Evolutionary conservation across 2,329 filamentous ascomycete genomes (phyloP).

Genomic region (Xylaria sp.): DNA sequence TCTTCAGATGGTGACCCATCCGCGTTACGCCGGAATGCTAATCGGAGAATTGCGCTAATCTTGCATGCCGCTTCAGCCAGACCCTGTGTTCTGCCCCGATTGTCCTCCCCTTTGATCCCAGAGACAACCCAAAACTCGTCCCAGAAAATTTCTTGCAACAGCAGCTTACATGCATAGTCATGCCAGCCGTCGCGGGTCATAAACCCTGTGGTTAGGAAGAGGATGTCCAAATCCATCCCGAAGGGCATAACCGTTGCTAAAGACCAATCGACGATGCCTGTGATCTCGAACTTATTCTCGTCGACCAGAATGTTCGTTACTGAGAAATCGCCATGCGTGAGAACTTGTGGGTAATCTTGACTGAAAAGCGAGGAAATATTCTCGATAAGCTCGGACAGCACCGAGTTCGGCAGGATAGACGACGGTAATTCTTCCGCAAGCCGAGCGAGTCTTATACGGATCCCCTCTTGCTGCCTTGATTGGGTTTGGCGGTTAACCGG

Average conservation of each 20-base stretch:
- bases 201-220: slow-evolving; percentile 46
- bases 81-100: slow-evolving; percentile 31
- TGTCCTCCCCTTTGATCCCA: slow-evolving; percentile 38
- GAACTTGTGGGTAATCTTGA: slow-evolving; percentile 46
- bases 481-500: slow-evolving; percentile 22
- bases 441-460: slow-evolving; percentile 40
- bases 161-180: slow-evolving; percentile 44
- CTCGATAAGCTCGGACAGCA: slow-evolving; percentile 19
- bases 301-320: slow-evolving; percentile 49
- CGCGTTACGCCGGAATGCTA: slow-evolving; percentile 45
- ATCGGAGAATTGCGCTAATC: slow-evolving; percentile 47
- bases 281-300: slow-evolving; percentile 42
- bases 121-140: slow-evolving; percentile 46
- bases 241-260: slow-evolving; percentile 44
- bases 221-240: slow-evolving; percentile 35
- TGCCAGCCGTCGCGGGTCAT: slow-evolving; percentile 46
- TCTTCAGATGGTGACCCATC: slow-evolving; percentile 40
- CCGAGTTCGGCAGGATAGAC: slow-evolving; percentile 1
- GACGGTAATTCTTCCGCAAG: slow-evolving; percentile 21
- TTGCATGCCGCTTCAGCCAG: slow-evolving; percentile 43
- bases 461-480: slow-evolving; percentile 20
- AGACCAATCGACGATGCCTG: slow-evolving; percentile 50
- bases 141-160: slow-evolving; percentile 45
- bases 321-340: slow-evolving; percentile 49
- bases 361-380: slow-evolving; percentile 45